These are phyloP conservation scores for Plantago major DNA, from an alignment of 257 asterid genomes.

Conservation along the genomic window DNA sequence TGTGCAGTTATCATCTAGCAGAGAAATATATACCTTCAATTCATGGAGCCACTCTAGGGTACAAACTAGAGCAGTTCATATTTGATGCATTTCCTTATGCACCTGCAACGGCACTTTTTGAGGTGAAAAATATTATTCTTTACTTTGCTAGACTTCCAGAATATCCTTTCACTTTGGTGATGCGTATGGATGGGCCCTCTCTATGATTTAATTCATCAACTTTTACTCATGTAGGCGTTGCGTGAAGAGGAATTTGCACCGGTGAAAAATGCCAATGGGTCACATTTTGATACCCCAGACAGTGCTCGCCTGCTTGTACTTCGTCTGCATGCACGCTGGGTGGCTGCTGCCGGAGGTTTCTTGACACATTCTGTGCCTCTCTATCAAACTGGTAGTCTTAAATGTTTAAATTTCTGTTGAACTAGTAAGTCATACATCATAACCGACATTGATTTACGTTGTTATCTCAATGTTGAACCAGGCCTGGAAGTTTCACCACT, in stretches of 20 bases:
- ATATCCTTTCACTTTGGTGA: too few species aligned
- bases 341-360: conserved; percentile 96
- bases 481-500: conserved; percentile 96
- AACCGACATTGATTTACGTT: neutral
- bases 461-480: conserved; percentile 23
- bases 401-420: conserved; percentile 5
- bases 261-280: conserved; percentile 86
- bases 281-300: conserved; percentile 93
- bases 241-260: conserved; percentile 99
- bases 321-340: conserved; percentile 96
- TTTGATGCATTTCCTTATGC: conserved; percentile 96
- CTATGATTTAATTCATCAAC: neutral
- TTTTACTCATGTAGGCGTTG: conserved; percentile 40
- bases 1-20: conserved; percentile 90
- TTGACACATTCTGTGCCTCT: conserved; percentile 96
- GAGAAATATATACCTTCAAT: conserved; percentile 86
- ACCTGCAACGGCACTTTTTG: conserved; percentile 87
- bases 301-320: conserved; percentile 87
- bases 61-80: conserved; percentile 89
- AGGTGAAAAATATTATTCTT: conserved; percentile 37
- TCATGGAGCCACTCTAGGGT: conserved; percentile 73
- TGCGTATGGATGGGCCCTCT: too few species aligned
- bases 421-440: too few species aligned
- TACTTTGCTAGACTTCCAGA: neutral
- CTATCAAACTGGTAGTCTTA: conserved; percentile 69